Base-by-base conservation (phyloP, 805 yeast species). In the Ascoidea asiatica region DNA sequence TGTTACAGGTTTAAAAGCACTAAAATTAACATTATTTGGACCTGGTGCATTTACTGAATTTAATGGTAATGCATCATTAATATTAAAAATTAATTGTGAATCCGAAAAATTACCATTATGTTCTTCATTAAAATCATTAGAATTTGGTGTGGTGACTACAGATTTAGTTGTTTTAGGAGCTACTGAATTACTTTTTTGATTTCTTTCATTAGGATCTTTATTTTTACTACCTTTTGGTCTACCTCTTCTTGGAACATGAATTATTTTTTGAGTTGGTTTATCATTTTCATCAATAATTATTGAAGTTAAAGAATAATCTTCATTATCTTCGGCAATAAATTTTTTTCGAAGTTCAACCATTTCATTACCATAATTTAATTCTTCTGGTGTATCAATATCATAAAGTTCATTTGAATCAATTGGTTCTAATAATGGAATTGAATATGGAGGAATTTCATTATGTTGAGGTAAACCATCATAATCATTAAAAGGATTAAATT, bases 401-500 rank as follows among this genome's bases (percentile, higher is more conserved):
- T 50, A 50, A 39, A 63, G 55, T 35, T 51, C 56, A 29, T 59
- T 50, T 6, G 60, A 49, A 38, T 58, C 50, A 4, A 46, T 41
- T 4, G 53, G 43, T 5, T 47, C 53, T 22, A 66, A 50, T 4
- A 58, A 53, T 5, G 78, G 79, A 4, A 72, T 63, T 38, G 35
- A 29, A 29, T 29, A 29, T 11, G 8, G 15, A 29, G 35, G 35
- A 29, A 29, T 15, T 11, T 8, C 15, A 11, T 2, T 8, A 29
- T 50, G 46, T 7, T 67, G 57, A 21, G 75, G 69, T 19, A 47
- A 53, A 13, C 49, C 54, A 18, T 49, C 53, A 15, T 55, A 60
- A 18, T 40, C 37, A 4, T 72, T 72, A 57, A 79, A 81, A n/a
- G 89, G 89, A 52, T 81, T 81, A 5, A 49, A 44, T 1, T 55